Percentiles rank a stretch among this genome's conserved stretches.
phyloP scores from a whole-genome alignment of 805 yeast species.

The Metschnikowia reukaufii region DNA sequence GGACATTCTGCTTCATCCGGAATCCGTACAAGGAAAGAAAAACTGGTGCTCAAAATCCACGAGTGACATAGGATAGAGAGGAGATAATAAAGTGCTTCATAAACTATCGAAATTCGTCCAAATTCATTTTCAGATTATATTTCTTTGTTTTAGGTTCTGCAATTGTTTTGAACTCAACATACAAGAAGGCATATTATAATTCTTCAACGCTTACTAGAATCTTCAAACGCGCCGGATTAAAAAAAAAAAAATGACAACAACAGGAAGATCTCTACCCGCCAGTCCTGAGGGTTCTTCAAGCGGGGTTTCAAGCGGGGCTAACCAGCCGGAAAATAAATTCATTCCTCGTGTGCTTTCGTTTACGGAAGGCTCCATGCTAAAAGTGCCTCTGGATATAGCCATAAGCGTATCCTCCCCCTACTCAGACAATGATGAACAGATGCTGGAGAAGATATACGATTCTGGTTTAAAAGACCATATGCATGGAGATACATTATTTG shows the following conservation, averaged over 20 bases:
- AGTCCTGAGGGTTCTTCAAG: conserved; percentile 1
- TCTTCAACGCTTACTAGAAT: background rate
- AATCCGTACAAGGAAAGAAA: no score
- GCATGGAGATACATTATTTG: no score
- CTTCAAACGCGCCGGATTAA: background rate
- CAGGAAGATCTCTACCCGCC: background rate
- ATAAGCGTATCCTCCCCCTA: background rate
- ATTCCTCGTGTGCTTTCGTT: conserved; percentile 1
- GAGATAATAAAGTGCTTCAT: no score
- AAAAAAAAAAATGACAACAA: background rate
- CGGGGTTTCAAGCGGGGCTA: background rate
- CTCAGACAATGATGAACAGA: background rate
- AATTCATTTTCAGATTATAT: no score
- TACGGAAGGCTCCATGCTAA: background rate
- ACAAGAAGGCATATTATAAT: no score
- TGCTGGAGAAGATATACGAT: background rate
- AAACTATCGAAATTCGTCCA: no score
- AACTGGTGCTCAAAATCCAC: no score
- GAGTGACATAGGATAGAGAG: no score
- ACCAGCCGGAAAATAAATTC: background rate
- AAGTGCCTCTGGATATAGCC: conserved; percentile 1
- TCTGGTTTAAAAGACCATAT: no score
- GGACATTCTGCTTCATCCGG: no score
- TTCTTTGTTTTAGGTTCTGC: no score
- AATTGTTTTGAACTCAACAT: no score